phyloP scores from a whole-genome alignment of 148 eudicot species.

The Nepenthes mirabilis region DNA sequence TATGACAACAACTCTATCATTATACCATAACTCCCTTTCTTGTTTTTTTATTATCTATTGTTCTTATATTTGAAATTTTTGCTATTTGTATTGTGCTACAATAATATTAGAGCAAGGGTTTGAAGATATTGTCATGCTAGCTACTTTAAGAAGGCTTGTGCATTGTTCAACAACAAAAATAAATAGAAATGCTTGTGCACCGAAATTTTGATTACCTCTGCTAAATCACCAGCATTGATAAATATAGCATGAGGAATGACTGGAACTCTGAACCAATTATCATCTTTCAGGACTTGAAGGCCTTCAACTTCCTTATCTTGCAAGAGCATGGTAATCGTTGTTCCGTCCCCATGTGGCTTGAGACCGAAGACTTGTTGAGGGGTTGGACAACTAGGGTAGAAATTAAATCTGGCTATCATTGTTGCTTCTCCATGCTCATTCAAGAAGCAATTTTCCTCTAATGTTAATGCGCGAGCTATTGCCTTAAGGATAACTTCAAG shows the following conservation, averaged over 20 bases:
- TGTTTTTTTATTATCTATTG: too few species aligned
- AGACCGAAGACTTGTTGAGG: constrained; percentile 18
- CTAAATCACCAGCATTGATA: constrained; percentile 7
- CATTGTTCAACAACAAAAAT: too few species aligned
- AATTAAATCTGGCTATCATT: constrained; percentile 17
- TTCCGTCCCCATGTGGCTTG: constrained; percentile 23
- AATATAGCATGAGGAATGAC: constrained; percentile 5
- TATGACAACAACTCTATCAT: too few species aligned
- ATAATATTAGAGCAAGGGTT: too few species aligned
- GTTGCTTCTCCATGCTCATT: constrained; percentile 7
- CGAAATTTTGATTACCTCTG: constrained; percentile 3
- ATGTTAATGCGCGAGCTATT: constrained; percentile 19
- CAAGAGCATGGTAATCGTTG: constrained; percentile 21
- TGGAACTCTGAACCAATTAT: constrained; percentile 6
- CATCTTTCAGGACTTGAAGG: constrained; percentile 7
- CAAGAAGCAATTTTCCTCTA: constrained; percentile 20
- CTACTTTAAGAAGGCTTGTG: too few species aligned
- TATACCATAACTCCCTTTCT: too few species aligned
- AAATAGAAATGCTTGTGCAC: too few species aligned
- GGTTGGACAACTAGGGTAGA: constrained; percentile 25
- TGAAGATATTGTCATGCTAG: too few species aligned
- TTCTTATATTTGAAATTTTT: too few species aligned
- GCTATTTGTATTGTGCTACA: too few species aligned
- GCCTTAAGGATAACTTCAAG: constrained; percentile 11
- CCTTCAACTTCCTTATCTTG: constrained; percentile 15